Evolutionary conservation across 1,139 yeast species (phyloP), one percentile per base, ranked within the genome.

Genomic region (Groenewaldozyma auringiensis): DNA sequence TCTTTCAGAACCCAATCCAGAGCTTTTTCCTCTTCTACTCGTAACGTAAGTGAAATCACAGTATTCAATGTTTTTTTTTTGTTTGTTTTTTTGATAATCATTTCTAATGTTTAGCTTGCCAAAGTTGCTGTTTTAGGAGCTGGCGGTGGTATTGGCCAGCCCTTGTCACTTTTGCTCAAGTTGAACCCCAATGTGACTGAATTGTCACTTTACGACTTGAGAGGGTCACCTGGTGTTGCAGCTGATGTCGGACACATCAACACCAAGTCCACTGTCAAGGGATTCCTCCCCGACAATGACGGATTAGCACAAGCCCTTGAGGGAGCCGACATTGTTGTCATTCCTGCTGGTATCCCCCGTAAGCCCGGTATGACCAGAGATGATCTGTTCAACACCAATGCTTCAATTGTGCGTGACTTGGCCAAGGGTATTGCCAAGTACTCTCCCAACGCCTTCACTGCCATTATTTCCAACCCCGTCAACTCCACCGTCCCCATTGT

Each of bases 81-180:
- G n/a, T n/a, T n/a, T n/a, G n/a, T n/a, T n/a, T n/a, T n/a, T n/a
- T n/a, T 17, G 22, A 8, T 32, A 14, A 13, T n/a, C 21, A 11
- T 2, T 27, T 16, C 11, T 41, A 27, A 8, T 34, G 25, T 29
- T 18, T 35, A 35, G 38, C 25, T 35, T 27, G 41, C 46, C 48
- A 72, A 76, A 57, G 95, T 88, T 52, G 78, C 95, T 64, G 95
- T 88, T 59, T 76, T 84, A 59, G 96, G 96, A 69, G 97, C 96
- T 60, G 88, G 89, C 58, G 97, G 98, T 70, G 98, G 98, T 71
- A 92, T 92, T 67, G 98, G 98, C 58, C 98, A 92, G 75, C 98
- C 98, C 53, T 75, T 92, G 61, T 89, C 97, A 42, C 76, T 92
- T 56, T 76, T 92, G 61, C 73, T 89, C 70, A 92, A 92, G 74